A percentile compares a stretch with the other conserved stretches of the same genome.
Conservation (phyloP, 2,329 filamentous ascomycete genomes). For the Penicillium nordicum region DNA sequence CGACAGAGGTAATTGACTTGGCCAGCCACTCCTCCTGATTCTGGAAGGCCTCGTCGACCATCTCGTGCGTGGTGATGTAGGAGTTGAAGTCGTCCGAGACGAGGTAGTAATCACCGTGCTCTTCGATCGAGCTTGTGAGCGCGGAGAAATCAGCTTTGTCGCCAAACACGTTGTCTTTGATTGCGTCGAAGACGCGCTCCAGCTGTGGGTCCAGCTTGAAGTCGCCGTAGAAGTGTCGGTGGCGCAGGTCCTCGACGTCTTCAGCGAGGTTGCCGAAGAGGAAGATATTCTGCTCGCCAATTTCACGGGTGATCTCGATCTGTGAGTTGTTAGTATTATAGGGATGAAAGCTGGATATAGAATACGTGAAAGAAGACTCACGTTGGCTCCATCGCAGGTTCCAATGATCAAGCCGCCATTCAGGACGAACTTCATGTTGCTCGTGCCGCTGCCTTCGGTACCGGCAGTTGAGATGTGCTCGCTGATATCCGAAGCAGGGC, state of each 20-base stretch:
- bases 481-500: conserved; percentile 89
- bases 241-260: conserved; percentile 92
- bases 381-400: conserved; percentile 95
- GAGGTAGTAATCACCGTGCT: conserved; percentile 96
- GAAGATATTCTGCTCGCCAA: conserved; percentile 97
- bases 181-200: conserved; percentile 75
- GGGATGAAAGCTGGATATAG: background rate
- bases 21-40: conserved; percentile 90
- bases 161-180: conserved; percentile 78
- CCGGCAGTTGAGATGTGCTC: conserved; percentile 98
- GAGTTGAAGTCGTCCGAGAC: conserved; percentile 96
- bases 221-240: conserved; percentile 78
- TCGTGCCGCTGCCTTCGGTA: conserved; percentile 82
- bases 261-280: conserved; percentile 94
- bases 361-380: conserved; percentile 49
- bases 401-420: conserved; percentile 97
- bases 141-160: conserved; percentile 74
- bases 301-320: conserved; percentile 97
- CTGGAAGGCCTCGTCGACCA: conserved; percentile 88
- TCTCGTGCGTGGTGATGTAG: conserved; percentile 83
- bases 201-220: conserved; percentile 76
- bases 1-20: conserved; percentile 83
- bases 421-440: conserved; percentile 99
- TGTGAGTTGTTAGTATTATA: conserved; percentile 28
- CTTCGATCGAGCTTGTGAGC: conserved; percentile 76